phyloP scores from a whole-genome alignment of 805 yeast species.

The Metschnikowia corniflorae region DNA sequence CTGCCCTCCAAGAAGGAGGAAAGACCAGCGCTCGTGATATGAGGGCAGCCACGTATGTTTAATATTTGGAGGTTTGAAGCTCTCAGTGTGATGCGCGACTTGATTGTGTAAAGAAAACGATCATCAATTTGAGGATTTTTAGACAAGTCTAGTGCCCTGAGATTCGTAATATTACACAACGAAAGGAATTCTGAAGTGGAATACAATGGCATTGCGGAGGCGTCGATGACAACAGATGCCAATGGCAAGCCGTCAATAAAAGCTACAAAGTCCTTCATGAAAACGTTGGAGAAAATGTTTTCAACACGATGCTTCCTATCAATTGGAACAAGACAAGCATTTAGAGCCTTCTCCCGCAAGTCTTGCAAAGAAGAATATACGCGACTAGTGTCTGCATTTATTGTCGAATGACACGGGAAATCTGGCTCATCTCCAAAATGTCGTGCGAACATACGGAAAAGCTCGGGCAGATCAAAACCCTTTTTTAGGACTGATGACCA shows the following conservation, averaged over 20 bases:
- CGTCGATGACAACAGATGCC: slow-evolving; percentile 25
- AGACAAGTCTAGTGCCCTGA: slow-evolving; percentile 33
- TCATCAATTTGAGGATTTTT: slow-evolving; percentile 28
- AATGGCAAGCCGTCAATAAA: slow-evolving; percentile 18
- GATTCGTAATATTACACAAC: slow-evolving; percentile 25
- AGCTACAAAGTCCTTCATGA: slow-evolving; percentile 20
- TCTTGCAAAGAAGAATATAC: slow-evolving; percentile 6
- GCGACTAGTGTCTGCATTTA: slow-evolving; percentile 1
- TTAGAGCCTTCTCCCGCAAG: slow-evolving; percentile 13
- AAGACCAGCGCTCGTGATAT: slow-evolving; percentile 13
- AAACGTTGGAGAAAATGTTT: slow-evolving; percentile 30
- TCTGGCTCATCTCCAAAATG: slow-evolving; percentile 15
- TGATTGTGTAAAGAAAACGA: slow-evolving; percentile 25
- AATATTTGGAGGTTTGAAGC: slow-evolving; percentile 23
- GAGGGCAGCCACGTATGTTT: slow-evolving; percentile 22
- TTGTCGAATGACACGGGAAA: slow-evolving; percentile 26
- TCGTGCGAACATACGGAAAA: slow-evolving; percentile 27
- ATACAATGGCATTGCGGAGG: slow-evolving; percentile 19
- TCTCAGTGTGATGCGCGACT: slow-evolving; percentile 16
- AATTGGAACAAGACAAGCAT: slow-evolving; percentile 15
- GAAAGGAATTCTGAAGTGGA: slow-evolving; percentile 23
- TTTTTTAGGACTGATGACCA: slow-evolving; percentile 28
- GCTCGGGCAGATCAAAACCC: slow-evolving; percentile 29
- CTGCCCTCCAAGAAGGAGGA: slow-evolving; percentile 7
- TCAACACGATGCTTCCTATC: slow-evolving; percentile 31